Evolutionary conservation across 1,284 basidiomycete species (phyloP).

Genomic region (Violaceomyces palustris): DNA sequence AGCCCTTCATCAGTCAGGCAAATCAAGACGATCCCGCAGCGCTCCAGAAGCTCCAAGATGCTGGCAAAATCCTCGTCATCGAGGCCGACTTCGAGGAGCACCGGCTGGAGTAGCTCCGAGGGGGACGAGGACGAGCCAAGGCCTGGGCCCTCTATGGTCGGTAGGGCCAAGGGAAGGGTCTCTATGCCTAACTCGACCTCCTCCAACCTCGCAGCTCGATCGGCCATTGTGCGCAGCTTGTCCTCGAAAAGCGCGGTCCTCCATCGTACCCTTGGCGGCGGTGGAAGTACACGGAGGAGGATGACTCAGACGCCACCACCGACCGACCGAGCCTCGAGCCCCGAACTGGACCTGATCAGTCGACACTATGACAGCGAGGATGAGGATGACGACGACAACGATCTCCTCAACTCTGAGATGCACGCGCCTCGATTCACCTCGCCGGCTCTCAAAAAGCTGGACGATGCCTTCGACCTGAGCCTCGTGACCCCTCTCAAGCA

Average conservation of each 20-base stretch:
- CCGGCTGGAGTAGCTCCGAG: conserved; percentile 14
- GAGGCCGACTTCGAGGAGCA: conserved; percentile 3
- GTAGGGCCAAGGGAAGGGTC: background rate
- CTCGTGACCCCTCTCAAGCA: too few relatives aligned
- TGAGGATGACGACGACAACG: background rate
- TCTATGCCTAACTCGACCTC: background rate
- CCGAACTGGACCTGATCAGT: conserved; percentile 1
- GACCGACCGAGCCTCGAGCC: background rate
- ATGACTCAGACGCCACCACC: background rate
- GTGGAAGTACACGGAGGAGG: too few relatives aligned
- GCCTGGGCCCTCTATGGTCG: conserved; percentile 3
- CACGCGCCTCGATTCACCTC: background rate
- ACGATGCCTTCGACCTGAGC: too few relatives aligned
- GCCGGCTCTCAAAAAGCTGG: background rate
- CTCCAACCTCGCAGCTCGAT: background rate
- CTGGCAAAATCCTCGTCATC: background rate
- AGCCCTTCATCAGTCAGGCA: background rate
- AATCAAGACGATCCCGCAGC: conserved; percentile 20
- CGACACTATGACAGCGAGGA: background rate
- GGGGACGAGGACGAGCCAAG: conserved; percentile 4
- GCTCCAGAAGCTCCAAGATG: conserved; percentile 1
- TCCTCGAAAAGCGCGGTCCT: background rate
- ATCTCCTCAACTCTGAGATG: background rate
- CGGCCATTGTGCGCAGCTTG: background rate
- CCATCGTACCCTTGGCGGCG: background rate